These are phyloP conservation scores for Pseudocercospora pini-densiflorae DNA, from an alignment of 2,329 filamentous ascomycete genomes.

Conservation along the genomic window DNA sequence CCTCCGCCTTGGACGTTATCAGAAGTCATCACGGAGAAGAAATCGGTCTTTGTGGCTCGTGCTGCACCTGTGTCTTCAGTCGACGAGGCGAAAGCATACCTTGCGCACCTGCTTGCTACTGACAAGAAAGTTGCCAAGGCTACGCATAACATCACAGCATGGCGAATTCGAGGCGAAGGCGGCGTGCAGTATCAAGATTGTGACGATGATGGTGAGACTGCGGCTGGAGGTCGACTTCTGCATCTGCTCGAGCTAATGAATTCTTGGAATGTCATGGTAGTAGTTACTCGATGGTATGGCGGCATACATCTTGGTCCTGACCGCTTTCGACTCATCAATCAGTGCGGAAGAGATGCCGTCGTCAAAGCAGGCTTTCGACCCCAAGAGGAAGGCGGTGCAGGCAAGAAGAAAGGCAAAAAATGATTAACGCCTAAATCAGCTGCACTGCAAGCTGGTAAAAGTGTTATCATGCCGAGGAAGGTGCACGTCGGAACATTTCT, in stretches of 20 bases:
- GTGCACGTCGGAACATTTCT: neutral
- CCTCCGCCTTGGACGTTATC: slow-evolving; percentile 74
- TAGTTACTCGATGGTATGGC: slow-evolving; percentile 95
- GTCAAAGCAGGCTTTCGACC: slow-evolving; percentile 73
- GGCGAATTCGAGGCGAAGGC: slow-evolving; percentile 71
- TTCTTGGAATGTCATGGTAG: slow-evolving; percentile 88
- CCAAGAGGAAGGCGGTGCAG: slow-evolving; percentile 48
- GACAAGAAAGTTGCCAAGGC: slow-evolving; percentile 86
- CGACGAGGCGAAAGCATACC: slow-evolving; percentile 69
- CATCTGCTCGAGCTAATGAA: slow-evolving; percentile 96
- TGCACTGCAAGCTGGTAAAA: neutral
- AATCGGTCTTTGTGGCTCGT: slow-evolving; percentile 85
- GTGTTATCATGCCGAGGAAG: neutral
- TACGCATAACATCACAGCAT: slow-evolving; percentile 95
- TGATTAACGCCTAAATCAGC: neutral
- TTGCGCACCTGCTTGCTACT: slow-evolving; percentile 76
- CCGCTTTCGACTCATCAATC: slow-evolving; percentile 88
- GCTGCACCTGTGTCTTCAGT: slow-evolving; percentile 72
- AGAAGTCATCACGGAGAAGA: slow-evolving; percentile 75
- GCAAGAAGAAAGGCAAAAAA: slow-evolving; percentile 32
- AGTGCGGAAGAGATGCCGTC: slow-evolving; percentile 80
- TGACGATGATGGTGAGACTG: slow-evolving; percentile 94
- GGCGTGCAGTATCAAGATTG: slow-evolving; percentile 76
- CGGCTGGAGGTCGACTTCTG: slow-evolving; percentile 81
- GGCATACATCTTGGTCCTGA: slow-evolving; percentile 87